Evolutionary conservation across 2,329 filamentous ascomycete species (phyloP).

Genomic region (Sporothrix brunneoviolacea): DNA sequence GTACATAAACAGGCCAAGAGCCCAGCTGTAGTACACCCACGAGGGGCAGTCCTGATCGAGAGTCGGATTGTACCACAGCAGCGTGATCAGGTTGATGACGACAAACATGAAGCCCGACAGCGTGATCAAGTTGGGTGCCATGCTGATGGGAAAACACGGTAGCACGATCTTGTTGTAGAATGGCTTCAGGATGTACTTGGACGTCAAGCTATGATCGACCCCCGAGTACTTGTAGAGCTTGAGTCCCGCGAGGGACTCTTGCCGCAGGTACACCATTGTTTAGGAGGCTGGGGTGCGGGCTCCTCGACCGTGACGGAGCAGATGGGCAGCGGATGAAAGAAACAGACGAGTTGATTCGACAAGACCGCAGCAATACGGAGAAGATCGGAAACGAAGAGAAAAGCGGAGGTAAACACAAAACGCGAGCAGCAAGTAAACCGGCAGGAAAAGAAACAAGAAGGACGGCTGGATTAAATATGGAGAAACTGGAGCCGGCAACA

Average conservation of each 20-base stretch:
- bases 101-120: constrained; percentile 87
- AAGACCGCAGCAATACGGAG: too few relatives aligned
- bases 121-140: constrained; percentile 87
- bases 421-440: too few relatives aligned
- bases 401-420: too few relatives aligned
- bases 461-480: too few relatives aligned
- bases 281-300: too few relatives aligned
- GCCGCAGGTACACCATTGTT: constrained; percentile 90
- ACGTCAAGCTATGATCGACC: constrained; percentile 84
- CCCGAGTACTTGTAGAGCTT: constrained; percentile 93
- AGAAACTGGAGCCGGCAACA: too few relatives aligned
- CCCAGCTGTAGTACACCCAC: constrained; percentile 95
- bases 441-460: too few relatives aligned
- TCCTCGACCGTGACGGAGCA: too few relatives aligned
- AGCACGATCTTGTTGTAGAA: constrained; percentile 96
- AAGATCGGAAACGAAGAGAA: too few relatives aligned
- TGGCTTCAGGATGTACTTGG: constrained; percentile 90
- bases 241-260: constrained; percentile 80
- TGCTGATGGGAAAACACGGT: constrained; percentile 87
- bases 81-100: constrained; percentile 77
- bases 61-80: constrained; percentile 94
- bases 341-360: too few relatives aligned
- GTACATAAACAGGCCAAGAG: constrained; percentile 84
- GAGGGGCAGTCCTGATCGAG: constrained; percentile 87
- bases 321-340: neutral